These are phyloP conservation scores for Ramalina peruviana DNA, from an alignment of 495 filamentous ascomycete genomes.

Conservation along the genomic window DNA sequence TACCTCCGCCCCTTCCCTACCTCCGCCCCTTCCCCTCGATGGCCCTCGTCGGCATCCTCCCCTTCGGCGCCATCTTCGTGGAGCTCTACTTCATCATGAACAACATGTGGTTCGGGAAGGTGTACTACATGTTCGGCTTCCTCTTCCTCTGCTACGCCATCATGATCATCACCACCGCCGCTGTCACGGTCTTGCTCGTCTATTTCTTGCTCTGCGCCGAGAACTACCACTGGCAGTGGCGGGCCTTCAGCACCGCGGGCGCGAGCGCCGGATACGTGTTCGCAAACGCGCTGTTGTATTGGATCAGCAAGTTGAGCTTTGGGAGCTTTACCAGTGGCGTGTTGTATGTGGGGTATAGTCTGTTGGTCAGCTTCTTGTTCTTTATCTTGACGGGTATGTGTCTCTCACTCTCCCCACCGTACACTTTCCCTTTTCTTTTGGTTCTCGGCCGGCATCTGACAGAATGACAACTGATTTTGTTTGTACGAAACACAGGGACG, in stretches of 20 bases:
- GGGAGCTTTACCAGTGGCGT: conserved; percentile 74
- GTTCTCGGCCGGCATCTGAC: conserved; percentile 8
- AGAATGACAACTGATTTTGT: too few species aligned
- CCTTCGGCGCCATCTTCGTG: conserved; percentile 92
- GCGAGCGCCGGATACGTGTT: conserved; percentile 85
- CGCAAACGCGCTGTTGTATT: conserved; percentile 73
- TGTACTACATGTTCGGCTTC: conserved; percentile 99
- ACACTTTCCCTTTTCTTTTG: neutral
- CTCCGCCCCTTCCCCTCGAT: conserved; percentile 75
- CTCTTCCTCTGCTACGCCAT: conserved; percentile 93
- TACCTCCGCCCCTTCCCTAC: conserved; percentile 36
- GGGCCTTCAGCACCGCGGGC: conserved; percentile 76
- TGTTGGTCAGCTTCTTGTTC: conserved; percentile 76
- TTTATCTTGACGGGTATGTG: conserved; percentile 83
- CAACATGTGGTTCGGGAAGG: conserved; percentile 91
- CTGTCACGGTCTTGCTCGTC: conserved; percentile 79
- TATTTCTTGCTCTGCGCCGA: conserved; percentile 93
- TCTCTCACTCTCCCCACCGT: neutral
- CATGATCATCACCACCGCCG: conserved; percentile 91
- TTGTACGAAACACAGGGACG: conserved; percentile 41
- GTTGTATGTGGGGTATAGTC: conserved; percentile 85
- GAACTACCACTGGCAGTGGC: conserved; percentile 99
- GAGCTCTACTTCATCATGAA: conserved; percentile 98
- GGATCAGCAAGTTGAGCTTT: conserved; percentile 71
- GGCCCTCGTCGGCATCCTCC: conserved; percentile 77